Conservation (phyloP, 2,329 filamentous ascomycete species). For the Drechslera avenae region DNA sequence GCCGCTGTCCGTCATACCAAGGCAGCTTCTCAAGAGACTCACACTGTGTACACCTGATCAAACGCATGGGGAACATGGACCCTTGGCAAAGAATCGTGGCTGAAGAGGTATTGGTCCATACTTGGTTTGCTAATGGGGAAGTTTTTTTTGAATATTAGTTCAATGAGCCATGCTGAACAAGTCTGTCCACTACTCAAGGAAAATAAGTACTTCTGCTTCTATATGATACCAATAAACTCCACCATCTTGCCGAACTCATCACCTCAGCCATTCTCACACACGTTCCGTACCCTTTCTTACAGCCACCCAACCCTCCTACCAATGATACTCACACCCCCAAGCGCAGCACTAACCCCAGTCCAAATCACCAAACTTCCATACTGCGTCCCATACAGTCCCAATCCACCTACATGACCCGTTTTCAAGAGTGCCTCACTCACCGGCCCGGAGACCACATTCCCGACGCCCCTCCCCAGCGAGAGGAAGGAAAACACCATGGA, state of each 20-base stretch:
- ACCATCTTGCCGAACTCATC: not conserved
- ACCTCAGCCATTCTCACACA: not conserved
- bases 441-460: conserved; percentile 57
- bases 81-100: too few species aligned
- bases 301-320: conserved; percentile 20
- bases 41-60: too few species aligned
- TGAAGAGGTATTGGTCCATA: too few species aligned
- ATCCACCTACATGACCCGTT: conserved; percentile 16
- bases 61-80: too few species aligned
- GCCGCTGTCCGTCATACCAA: too few species aligned
- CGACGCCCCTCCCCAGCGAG: conserved; percentile 56
- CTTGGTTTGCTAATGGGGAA: too few species aligned
- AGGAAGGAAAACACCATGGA: conserved; percentile 55
- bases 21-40: too few species aligned
- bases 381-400: conserved; percentile 48
- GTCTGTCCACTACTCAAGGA: too few species aligned
- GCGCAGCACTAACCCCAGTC: conserved; percentile 48
- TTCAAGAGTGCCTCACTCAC: conserved; percentile 54
- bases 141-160: too few species aligned
- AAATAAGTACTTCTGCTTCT: too few species aligned
- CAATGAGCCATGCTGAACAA: too few species aligned
- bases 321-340: conserved; percentile 34
- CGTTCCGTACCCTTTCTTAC: not conserved
- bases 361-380: conserved; percentile 52
- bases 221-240: too few species aligned